A percentile compares a stretch with the other conserved stretches of the same genome.
These are phyloP conservation scores for Vanrija humicola DNA, from an alignment of 1,284 basidiomycete species.

Conservation along the genomic window DNA sequence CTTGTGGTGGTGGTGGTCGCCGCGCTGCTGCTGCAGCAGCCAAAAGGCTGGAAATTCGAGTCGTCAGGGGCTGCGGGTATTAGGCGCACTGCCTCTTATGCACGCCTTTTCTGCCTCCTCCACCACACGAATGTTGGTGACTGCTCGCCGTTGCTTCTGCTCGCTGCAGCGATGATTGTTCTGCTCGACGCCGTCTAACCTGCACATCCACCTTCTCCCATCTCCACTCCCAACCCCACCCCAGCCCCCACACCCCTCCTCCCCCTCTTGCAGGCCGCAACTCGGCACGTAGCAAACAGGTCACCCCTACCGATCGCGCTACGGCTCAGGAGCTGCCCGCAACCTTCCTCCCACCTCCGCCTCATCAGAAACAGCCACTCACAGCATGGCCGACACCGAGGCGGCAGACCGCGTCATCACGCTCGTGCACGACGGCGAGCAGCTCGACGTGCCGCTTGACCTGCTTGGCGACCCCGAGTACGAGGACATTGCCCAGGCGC, in stretches of 20 bases:
- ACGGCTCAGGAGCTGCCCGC: too few relatives aligned
- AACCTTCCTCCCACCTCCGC: neutral
- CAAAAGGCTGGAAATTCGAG: too few relatives aligned
- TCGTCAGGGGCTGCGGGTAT: too few relatives aligned
- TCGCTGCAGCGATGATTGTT: neutral
- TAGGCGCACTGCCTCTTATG: too few relatives aligned
- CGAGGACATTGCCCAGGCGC: too few relatives aligned
- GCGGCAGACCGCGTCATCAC: constrained; percentile 19
- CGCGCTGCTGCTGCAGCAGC: too few relatives aligned
- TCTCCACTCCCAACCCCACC: neutral
- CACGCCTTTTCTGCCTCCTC: too few relatives aligned
- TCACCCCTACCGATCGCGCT: neutral
- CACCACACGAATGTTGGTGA: too few relatives aligned
- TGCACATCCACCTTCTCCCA: neutral
- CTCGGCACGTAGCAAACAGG: neutral
- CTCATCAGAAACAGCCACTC: neutral
- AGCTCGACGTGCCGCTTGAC: constrained; percentile 43
- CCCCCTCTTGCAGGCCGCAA: neutral
- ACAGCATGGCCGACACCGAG: constrained; percentile 20
- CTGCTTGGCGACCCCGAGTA: constrained; percentile 38
- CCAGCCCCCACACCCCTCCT: neutral
- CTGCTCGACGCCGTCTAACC: neutral
- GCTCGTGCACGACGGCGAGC: constrained; percentile 37
- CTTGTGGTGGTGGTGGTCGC: too few relatives aligned
- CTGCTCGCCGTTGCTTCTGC: too few relatives aligned